Evolutionary conservation across 163 green algal genomes (phyloP), one percentile per base, ranked within the genome.

Genomic region (Smithsoniella earleae): DNA sequence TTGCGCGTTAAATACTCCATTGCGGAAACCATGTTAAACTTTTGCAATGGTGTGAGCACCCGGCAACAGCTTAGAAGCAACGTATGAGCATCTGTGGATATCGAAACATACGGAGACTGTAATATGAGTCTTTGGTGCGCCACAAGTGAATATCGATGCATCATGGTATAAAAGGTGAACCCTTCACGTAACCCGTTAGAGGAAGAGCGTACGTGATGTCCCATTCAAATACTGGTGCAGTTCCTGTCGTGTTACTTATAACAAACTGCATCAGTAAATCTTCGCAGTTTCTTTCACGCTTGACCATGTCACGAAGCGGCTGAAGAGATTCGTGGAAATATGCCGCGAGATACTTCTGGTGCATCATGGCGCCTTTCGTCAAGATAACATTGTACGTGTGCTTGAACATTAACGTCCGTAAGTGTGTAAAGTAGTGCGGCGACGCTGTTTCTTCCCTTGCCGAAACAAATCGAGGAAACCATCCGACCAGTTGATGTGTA

Each of bases 321-420:
- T 65, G 20, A 8, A 22, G 52, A n/a, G 31, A 18, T 22, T 27
- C 22, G 10, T 28, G n/a, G 18, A 22, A 36, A 22, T 65, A 65
- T 22, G 22, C 20, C 10, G 28, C n/a, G 20, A 65, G 52, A 20
- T 65, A 65, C 52, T 65, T 65, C 16, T 20, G 20, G 52, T 65
- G 52, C 52, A 65, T 65, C n/a, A 65, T 65, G 52, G 52, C 52
- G 16, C 52, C 52, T 20, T 65, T 65, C 8, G 52, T 65, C n/a
- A 65, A 22, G 20, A 30, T 30, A n/a, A 65, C 52, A 22, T 65
- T 65, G 52, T 65, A 65, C 52, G 28, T 20, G 8, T 20, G 52
- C 10, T 65, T 22, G 8, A 18, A 65, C 20, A 30, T 13, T 22
- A 65, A 22, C 20, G 52, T 65, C 52, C 31, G 20, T 22, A 36